Evolutionary conservation across 2,329 filamentous ascomycete genomes (phyloP), one percentile per base, ranked within the genome.

Genomic region (Teratosphaeria epicoccoides): DNA sequence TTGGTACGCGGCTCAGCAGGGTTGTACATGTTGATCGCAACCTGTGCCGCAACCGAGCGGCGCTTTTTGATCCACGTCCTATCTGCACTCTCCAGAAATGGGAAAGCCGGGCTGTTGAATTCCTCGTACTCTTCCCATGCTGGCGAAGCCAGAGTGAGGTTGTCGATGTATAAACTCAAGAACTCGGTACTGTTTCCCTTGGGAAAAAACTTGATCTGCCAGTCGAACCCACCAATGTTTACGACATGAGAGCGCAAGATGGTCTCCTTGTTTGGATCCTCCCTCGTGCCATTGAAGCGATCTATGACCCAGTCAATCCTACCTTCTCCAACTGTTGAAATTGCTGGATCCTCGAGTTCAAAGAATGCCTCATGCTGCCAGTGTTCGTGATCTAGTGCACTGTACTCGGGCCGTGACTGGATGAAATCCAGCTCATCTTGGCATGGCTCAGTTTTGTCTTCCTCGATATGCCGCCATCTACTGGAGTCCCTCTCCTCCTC

Each of bases 151-250:
- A 78, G 74, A 17, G 71, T 73, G n/a, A 79, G 75, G 61, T 79
- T 82, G 61, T 82, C 80, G 29, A 84, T 67, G 58, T 83, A 84
- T 23, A 82, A 71, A 57, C 79, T 82, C 49, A 83, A 63, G 26
- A 77, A 77, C 37, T 76, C 73, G 2, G 76, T 75, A 56, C 77
- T 75, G 59, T 83, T 81, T 20, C 81, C 81, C 44, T 74, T 74
- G 2, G 81, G 81, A 57, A 80, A 83, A 61, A 83, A 79, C 63
- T 83, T 83, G 69, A 84, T 78, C 51, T 76, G 79, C 80, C 80
- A 84, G 62, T 82, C 80, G 55, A 78, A 76, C 20, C 78, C 80
- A 20, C 78, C 81, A 52, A 83, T 70, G 24, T 67, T 73, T 10
- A 79, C 76, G 5, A 73, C 62, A 0, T 74, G 77, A 5, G 81